Evolutionary conservation across 2,329 filamentous ascomycete genomes (phyloP), one percentile per base, ranked within the genome.

Genomic region (Zasmidium angulare): DNA sequence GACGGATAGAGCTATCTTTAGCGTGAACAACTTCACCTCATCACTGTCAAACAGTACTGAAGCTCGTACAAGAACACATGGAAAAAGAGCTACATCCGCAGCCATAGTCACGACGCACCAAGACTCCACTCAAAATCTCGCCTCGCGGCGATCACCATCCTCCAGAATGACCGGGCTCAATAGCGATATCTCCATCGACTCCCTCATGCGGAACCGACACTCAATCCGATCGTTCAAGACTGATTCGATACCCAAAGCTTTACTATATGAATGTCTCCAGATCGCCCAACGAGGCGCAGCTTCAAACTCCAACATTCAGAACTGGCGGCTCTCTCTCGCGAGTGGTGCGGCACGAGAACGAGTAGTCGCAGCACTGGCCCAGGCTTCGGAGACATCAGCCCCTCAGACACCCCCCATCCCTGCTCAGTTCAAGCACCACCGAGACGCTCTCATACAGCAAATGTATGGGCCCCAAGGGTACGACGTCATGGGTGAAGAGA

Each of bases 381-480:
- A 46, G 11, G 67, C 61, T 6, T 46, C 63, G 11, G 3, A 52
- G 36, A 3, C 31, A 19, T 48, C 52, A 26, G 59, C 55, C 20
- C 64, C 64, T 9, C 55, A 48, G 22, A 59, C 65, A 14, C 58
- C 55, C 14, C 61, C 64, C 0, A 50, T 69, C 1, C 66, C 67
- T 6, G 54, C 58, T 2, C 20, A 62, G 11, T 68, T 62, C 54
- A 21, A 19, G 12, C 65, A 68, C 29, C 66, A 63, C 50, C 61
- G 67, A 21, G 65, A 61, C 17, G 61, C 63, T 21, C 52, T 69
- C 17, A 66, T 65, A 3, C 56, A 60, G 9, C 26, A 61, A n/a
- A 23, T 70, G 26, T 69, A 69, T 50, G 68, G 67, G 31, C 53
- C 53, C 6, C 36, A 51, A 36, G 68, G 65, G 14, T 69, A 66